Conservation (phyloP, 164 flowering plant species). For the Magnolia kwangsiensis region DNA sequence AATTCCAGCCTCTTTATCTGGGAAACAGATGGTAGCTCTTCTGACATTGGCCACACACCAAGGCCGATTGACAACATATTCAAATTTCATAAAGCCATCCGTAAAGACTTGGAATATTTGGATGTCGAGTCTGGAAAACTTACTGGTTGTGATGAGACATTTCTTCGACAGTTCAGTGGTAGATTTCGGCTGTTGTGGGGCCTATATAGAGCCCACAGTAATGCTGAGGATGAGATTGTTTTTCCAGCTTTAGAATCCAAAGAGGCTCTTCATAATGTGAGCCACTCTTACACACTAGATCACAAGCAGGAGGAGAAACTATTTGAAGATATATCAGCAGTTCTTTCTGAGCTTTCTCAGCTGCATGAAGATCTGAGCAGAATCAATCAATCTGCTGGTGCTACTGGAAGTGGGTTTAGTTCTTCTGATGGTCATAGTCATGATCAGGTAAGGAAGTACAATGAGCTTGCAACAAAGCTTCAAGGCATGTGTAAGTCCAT, state of each 20-base stretch:
- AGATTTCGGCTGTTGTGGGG: constrained; percentile 90
- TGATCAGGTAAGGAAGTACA: constrained; percentile 40
- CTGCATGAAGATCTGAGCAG: constrained; percentile 46
- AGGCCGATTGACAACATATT: constrained; percentile 90
- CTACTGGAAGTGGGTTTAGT: constrained; percentile 12
- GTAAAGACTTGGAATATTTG: constrained; percentile 90
- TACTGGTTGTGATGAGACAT: constrained; percentile 53
- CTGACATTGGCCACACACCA: constrained; percentile 33
- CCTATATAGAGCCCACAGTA: constrained; percentile 89
- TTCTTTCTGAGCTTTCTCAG: constrained; percentile 59
- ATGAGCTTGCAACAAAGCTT: constrained; percentile 73
- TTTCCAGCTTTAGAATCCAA: constrained; percentile 94
- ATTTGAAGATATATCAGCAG: constrained; percentile 77
- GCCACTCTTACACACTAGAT: constrained; percentile 90
- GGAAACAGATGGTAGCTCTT: constrained; percentile 61
- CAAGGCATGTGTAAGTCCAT: constrained; percentile 97
- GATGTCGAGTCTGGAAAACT: constrained; percentile 93
- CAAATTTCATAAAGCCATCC: constrained; percentile 86
- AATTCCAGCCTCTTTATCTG: constrained; percentile 85
- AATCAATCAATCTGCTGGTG: constrained; percentile 13
- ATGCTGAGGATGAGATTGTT: constrained; percentile 97
- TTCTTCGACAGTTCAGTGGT: constrained; percentile 78
- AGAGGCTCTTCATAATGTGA: constrained; percentile 88
- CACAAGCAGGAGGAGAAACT: constrained; percentile 90
- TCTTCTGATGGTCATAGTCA: constrained; percentile 23